Evolutionary conservation across 148 eudicot genomes (phyloP).

Genomic region (Polygonum aviculare): DNA sequence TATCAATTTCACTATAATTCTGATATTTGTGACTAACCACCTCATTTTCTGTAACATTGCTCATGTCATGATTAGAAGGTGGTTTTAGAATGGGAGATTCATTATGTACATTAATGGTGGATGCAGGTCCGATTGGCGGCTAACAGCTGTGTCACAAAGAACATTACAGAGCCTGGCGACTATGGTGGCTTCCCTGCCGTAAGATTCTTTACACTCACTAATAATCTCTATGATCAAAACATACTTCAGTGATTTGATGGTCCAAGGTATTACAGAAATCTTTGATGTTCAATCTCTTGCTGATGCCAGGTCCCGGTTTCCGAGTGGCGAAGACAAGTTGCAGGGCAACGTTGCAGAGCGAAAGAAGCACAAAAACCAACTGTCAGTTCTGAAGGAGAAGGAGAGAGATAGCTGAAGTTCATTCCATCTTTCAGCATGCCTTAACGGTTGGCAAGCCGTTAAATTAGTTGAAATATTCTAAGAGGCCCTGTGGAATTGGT

Average conservation of each 20-base stretch:
- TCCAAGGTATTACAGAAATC: background rate
- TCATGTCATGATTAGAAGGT: background rate
- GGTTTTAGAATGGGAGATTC: background rate
- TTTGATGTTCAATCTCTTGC: background rate
- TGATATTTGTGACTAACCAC: background rate
- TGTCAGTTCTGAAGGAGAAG: background rate
- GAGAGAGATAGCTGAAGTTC: background rate
- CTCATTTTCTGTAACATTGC: background rate
- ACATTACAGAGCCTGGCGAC: slow-evolving; percentile 72
- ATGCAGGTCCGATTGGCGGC: slow-evolving; percentile 82
- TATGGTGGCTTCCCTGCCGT: slow-evolving; percentile 98
- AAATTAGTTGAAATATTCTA: background rate
- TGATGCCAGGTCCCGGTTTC: slow-evolving; percentile 47
- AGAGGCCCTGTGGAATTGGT: background rate
- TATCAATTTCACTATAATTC: too few species aligned
- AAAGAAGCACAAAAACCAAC: background rate
- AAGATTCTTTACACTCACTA: slow-evolving; percentile 21
- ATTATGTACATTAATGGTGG: background rate
- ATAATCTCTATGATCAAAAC: slow-evolving; percentile 3
- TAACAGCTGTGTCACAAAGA: slow-evolving; percentile 79
- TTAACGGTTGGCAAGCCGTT: background rate
- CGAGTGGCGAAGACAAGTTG: slow-evolving; percentile 76
- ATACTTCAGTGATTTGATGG: background rate
- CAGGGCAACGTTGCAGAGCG: slow-evolving; percentile 16
- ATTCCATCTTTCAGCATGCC: background rate